Evolutionary conservation across 1,139 yeast genomes (phyloP).

Genomic region (Candida smagusa): DNA sequence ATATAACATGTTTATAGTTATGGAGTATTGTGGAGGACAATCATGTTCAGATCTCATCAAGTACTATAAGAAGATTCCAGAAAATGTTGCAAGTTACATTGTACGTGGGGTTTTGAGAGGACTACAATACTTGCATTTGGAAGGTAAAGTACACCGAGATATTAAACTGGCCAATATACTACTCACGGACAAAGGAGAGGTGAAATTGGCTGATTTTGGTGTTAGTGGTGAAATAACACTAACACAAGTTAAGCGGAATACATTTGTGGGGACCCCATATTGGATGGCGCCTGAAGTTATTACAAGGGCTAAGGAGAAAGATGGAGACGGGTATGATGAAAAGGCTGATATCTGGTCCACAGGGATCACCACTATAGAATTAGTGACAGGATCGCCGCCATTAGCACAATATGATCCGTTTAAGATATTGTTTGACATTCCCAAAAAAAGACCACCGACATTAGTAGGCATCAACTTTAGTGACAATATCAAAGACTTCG

Average conservation of each 20-base stretch:
- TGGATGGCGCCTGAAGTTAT: conserved; percentile 96
- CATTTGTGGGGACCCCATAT: conserved; percentile 87
- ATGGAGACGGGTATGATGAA: conserved; percentile 67
- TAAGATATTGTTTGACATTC: conserved; percentile 71
- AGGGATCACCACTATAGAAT: conserved; percentile 78
- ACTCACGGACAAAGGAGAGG: conserved; percentile 56
- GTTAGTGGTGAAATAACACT: conserved; percentile 78
- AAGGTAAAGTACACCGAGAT: conserved; percentile 78
- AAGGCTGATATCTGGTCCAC: conserved; percentile 89
- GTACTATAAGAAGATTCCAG: conserved; percentile 44
- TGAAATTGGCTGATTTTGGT: conserved; percentile 83
- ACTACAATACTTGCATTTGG: conserved; percentile 66
- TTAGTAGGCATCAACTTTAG: conserved; percentile 42
- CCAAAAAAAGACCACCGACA: conserved; percentile 64
- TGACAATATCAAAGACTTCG: conserved; percentile 56
- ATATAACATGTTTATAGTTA: conserved; percentile 76
- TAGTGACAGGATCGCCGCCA: conserved; percentile 74
- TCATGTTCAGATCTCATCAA: conserved; percentile 68
- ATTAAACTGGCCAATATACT: conserved; percentile 81
- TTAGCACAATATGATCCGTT: conserved; percentile 66
- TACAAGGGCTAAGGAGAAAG: conserved; percentile 44
- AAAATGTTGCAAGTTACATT: conserved; percentile 56
- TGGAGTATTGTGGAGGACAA: conserved; percentile 94
- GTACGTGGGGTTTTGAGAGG: conserved; percentile 62
- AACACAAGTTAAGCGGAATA: conserved; percentile 55